A percentile compares a stretch with the other conserved stretches of the same genome.
Conservation (phyloP, 768 basidiomycete species). For the Russula foetens region DNA sequence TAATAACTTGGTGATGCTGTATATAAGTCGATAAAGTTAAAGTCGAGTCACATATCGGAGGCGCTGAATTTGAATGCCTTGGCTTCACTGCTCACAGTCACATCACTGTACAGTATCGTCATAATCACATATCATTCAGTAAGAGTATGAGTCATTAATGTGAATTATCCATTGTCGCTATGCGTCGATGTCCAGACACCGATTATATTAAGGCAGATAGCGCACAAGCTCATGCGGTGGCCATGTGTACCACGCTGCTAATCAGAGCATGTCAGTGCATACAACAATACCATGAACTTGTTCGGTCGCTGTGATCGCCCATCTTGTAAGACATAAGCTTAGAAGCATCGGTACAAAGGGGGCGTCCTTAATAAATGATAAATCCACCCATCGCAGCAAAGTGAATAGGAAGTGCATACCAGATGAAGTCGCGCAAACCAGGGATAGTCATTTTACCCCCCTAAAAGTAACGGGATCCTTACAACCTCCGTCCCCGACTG, state of each 20-base stretch:
- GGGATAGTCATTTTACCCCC: neutral
- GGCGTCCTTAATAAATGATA: neutral
- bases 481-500: slow-evolving; percentile 15
- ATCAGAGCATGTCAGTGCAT: neutral
- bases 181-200: neutral
- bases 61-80: too few species aligned
- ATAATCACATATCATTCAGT: too few species aligned
- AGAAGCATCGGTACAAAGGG: neutral
- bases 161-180: neutral
- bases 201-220: too few species aligned
- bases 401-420: neutral
- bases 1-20: neutral
- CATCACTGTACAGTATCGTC: too few species aligned
- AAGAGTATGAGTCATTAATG: neutral
- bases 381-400: neutral
- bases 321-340: neutral
- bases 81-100: too few species aligned
- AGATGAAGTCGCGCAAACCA: neutral
- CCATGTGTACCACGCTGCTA: too few species aligned
- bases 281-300: neutral
- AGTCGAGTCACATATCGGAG: too few species aligned
- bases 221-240: too few species aligned
- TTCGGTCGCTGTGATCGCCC: neutral
- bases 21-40: neutral
- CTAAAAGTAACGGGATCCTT: neutral